These are phyloP conservation scores for Takakia lepidozioides DNA, from an alignment of 225 moss, liverwort and hornwort species.

Conservation along the genomic window DNA sequence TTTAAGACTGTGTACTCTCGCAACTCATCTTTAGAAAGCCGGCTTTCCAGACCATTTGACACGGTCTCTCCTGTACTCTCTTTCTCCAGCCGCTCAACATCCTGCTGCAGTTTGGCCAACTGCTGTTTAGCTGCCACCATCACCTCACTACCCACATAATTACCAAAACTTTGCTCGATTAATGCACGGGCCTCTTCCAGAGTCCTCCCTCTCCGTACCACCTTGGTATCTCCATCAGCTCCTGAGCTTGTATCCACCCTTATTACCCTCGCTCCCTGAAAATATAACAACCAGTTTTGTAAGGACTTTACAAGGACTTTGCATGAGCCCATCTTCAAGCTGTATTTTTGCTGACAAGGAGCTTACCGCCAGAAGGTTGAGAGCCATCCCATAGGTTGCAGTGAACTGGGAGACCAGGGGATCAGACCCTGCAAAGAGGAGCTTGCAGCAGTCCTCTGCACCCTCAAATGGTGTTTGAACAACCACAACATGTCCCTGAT, in stretches of 20 bases:
- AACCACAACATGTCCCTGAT: constrained; percentile 82
- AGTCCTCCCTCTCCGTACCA: constrained; percentile 58
- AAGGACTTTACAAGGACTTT: not conserved
- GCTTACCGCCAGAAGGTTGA: constrained; percentile 82
- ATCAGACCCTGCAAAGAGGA: constrained; percentile 85
- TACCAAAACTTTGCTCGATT: constrained; percentile 97
- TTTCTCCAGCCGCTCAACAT: constrained; percentile 45
- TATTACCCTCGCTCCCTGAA: constrained; percentile 76
- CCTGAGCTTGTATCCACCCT: constrained; percentile 23
- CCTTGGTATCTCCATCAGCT: constrained; percentile 24
- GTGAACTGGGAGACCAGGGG: constrained; percentile 94
- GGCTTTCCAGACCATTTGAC: constrained; percentile 39
- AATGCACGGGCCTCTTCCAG: constrained; percentile 80
- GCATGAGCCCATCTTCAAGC: not conserved
- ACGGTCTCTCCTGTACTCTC: constrained; percentile 37
- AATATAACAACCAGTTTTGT: not conserved
- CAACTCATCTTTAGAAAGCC: constrained; percentile 62
- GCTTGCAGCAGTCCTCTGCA: constrained; percentile 86
- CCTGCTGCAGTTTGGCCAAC: constrained; percentile 54
- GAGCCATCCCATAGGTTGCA: constrained; percentile 98
- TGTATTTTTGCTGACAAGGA: not conserved
- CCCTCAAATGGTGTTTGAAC: constrained; percentile 97
- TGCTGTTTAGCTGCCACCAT: constrained; percentile 84
- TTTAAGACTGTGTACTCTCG: constrained; percentile 51
- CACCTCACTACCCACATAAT: constrained; percentile 96